Base-by-base conservation (phyloP, 805 yeast species). In the Lipomyces yamanashiensis region DNA sequence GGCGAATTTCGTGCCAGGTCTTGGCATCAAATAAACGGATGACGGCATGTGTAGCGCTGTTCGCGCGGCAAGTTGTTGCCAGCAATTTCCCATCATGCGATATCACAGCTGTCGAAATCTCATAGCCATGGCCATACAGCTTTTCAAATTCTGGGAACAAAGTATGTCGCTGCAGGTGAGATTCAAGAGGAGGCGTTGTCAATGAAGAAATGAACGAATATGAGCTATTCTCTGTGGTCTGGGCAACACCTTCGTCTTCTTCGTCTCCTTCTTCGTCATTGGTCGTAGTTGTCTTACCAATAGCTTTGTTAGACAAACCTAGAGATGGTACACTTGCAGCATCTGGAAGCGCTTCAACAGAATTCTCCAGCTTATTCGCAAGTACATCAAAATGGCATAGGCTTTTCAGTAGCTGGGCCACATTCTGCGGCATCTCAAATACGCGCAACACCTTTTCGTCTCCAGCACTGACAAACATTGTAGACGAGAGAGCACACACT, bases 121-220 rank as follows among this genome's bases (percentile, higher is more conserved):
- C 99, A 76, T 91, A 96, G 8, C 99, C 99, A 75, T 95, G 99
- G 0, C 99, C 99, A 72, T 95, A 95, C 50, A 95, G 76, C 74
- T 95, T 95, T 71, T 95, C 99, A 61, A 88, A 79, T 73, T 95
- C 99, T 0, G 99, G 99, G 88, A 96, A 95, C 58, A 95, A 79
- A 0, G 98, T 90, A 73, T 87, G 90, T 72, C 98, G 82, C 74
- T 95, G 98, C 34, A 95, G 79, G 65, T 90, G 89, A 71, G 93
- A 97, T 74, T 95, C 99, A 52, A 88, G 77, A 0, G 99, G 98
- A 12, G 53, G 54, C 39, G 52, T 48, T n/a, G 4, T 15, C 17
- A 47, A 13, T 1, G 53, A 21, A 3, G 77, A 82, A 19, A 15
- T 79, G 78, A 56, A 77, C 79, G 9, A 77, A 79, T 2, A 76